A percentile compares a stretch with the other conserved stretches of the same genome.
phyloP scores from a whole-genome alignment of 1,284 basidiomycete genomes.

The Anthracocystis panici-leucophaei region DNA sequence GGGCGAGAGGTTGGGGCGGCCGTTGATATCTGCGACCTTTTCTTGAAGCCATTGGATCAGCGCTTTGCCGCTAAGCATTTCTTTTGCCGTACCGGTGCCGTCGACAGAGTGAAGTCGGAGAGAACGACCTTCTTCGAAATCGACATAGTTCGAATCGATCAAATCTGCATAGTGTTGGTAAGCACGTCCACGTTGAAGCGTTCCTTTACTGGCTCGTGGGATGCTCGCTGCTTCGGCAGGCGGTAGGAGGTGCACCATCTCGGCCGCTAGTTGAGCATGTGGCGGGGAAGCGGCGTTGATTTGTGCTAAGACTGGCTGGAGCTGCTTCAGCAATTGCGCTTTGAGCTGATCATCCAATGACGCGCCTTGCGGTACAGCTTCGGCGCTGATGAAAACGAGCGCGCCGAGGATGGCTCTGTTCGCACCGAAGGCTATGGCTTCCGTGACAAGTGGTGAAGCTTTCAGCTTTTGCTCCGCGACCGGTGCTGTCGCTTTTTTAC shows the following conservation, averaged over 20 bases:
- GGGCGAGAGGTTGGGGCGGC: background rate
- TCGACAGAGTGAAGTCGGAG: conserved; percentile 1
- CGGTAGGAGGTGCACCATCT: conserved; percentile 44
- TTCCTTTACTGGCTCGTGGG: conserved; percentile 58
- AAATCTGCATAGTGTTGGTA: conserved; percentile 36
- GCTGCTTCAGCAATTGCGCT: conserved; percentile 18
- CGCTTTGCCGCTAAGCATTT: conserved; percentile 11
- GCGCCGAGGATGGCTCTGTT: conserved; percentile 56
- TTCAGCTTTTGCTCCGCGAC: conserved; percentile 46
- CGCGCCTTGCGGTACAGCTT: conserved; percentile 8
- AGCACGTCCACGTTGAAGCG: conserved; percentile 52
- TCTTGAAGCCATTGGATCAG: conserved; percentile 29
- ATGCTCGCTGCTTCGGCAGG: conserved; percentile 22
- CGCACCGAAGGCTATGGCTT: conserved; percentile 59
- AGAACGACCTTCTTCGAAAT: conserved; percentile 55
- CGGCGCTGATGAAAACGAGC: conserved; percentile 37
- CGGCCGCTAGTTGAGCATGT: conserved; percentile 47
- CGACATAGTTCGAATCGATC: conserved; percentile 43
- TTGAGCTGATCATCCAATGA: conserved; percentile 16
- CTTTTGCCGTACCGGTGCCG: background rate
- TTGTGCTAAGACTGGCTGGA: conserved; percentile 23
- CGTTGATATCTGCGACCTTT: conserved; percentile 33
- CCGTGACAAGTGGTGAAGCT: conserved; percentile 20
- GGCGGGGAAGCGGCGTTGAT: conserved; percentile 46
- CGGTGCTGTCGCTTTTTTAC: conserved; percentile 50